A percentile compares a stretch with the other conserved stretches of the same genome.
Evolutionary conservation across 2,329 filamentous ascomycete genomes (phyloP).

Genomic region (Arthrinium puccinioides): DNA sequence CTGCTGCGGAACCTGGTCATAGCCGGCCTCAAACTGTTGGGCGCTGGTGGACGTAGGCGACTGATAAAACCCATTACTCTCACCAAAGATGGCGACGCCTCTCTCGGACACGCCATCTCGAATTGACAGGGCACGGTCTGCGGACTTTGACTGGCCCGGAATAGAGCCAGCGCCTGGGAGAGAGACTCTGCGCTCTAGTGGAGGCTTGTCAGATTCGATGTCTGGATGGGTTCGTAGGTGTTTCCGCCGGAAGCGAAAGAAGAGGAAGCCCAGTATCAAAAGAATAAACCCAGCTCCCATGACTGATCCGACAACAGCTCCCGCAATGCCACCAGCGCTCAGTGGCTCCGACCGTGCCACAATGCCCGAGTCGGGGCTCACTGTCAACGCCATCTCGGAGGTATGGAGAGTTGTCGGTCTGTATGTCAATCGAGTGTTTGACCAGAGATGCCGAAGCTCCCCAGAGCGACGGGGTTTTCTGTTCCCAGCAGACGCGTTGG

Average conservation of each 20-base stretch:
- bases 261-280: conserved; percentile 23
- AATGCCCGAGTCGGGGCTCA: conserved; percentile 11
- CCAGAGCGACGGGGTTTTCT: too few species aligned
- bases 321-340: conserved; percentile 22
- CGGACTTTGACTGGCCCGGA: not conserved
- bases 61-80: too few species aligned
- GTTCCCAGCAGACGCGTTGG: too few species aligned
- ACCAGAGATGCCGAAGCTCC: too few species aligned
- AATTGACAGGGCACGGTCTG: not conserved
- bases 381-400: conserved; percentile 11
- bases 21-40: too few species aligned
- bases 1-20: too few species aligned
- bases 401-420: too few species aligned
- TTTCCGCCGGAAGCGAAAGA: conserved; percentile 21
- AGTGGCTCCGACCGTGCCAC: conserved; percentile 15
- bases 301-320: conserved; percentile 22
- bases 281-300: conserved; percentile 19
- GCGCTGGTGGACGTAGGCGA: not conserved
- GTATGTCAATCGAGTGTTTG: too few species aligned
- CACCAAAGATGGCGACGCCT: conserved; percentile 6
- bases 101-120: conserved; percentile 2
- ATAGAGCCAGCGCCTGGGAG: not conserved
- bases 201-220: not conserved
- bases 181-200: conserved; percentile 1
- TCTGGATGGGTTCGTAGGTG: conserved; percentile 1